phyloP scores from a whole-genome alignment of 768 basidiomycete species.

The Mycena galericulata region DNA sequence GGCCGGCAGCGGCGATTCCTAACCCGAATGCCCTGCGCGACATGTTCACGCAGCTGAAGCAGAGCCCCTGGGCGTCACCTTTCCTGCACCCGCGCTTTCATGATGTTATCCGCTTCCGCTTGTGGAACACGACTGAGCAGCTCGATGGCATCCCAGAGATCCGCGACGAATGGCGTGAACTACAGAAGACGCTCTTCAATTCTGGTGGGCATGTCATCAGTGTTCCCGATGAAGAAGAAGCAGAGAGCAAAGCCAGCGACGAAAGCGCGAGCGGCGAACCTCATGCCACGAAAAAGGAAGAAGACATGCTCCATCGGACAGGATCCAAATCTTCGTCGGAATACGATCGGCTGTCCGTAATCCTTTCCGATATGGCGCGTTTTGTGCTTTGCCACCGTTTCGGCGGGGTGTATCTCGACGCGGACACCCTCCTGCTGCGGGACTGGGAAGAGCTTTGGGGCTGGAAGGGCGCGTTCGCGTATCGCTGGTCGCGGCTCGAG shows the following conservation, averaged over 20 bases:
- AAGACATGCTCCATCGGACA: slow-evolving; percentile 76
- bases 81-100: slow-evolving; percentile 92
- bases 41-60: slow-evolving; percentile 84
- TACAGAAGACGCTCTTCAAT: slow-evolving; percentile 85
- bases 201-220: slow-evolving; percentile 84
- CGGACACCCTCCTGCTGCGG: slow-evolving; percentile 90
- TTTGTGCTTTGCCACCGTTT: slow-evolving; percentile 94
- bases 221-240: slow-evolving; percentile 53
- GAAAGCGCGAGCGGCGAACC: slow-evolving; percentile 66
- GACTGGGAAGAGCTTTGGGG: slow-evolving; percentile 99
- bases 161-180: slow-evolving; percentile 85
- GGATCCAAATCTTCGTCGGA: slow-evolving; percentile 90
- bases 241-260: slow-evolving; percentile 47
- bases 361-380: slow-evolving; percentile 96
- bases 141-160: slow-evolving; percentile 89
- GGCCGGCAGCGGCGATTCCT: slow-evolving; percentile 86
- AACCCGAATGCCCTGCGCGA: slow-evolving; percentile 82
- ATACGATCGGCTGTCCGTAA: slow-evolving; percentile 92
- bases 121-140: slow-evolving; percentile 98
- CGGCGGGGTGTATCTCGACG: slow-evolving; percentile 95
- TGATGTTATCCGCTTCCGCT: slow-evolving; percentile 89
- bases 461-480: slow-evolving; percentile 94
- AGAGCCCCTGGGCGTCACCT: slow-evolving; percentile 91
- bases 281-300: slow-evolving; percentile 51
- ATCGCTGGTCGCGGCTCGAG: slow-evolving; percentile 92